Base-by-base conservation (phyloP, 208 protist species). In the Leishmania guyanensis region DNA sequence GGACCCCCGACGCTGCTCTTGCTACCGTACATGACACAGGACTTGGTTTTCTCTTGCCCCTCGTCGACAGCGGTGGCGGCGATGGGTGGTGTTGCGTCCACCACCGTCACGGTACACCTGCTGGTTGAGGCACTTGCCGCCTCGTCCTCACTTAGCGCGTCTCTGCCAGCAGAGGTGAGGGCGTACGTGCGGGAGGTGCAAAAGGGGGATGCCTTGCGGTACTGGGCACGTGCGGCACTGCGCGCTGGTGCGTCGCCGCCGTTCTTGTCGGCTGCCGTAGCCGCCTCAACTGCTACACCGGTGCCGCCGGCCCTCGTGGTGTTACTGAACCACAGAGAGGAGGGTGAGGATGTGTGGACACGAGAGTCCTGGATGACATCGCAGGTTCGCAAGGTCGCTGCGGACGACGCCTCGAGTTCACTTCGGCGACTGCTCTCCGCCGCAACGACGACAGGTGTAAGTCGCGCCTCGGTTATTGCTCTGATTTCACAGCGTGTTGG, bases 1-100 rank as follows among this genome's bases (percentile, higher is more conserved):
- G 39, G 39, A 22, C 12, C 76, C 1, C 68, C 71, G 20, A 5
- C 70, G 12, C 75, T 46, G 70, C 65, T 70, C 65, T 26, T 75
- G 77, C 73, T 84, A n/a, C 75, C 77, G n/a, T 85, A 76, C 56
- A 36, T 82, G 51, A 78, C 82, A 64, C 77, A 82, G 53, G 77
- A 82, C 17, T 14, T 74, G 29, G 46, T 79, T 64, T 43, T 79
- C 48, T 54, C 80, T 26, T 48, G 53, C 16, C 73, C 70, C 22
- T 64, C 66, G 9, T 22, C 69, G 50, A 16, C 70, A 12, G 46
- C 39, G 26, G 51, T 5, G 66, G 50, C 29, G 20, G 16, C 22
- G n/a, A 43, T 46, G 20, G 56, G 26, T 65, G 46, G 33, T 22
- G 16, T 5, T 36, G 22, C 14, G 73, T 46, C 36, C 33, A 65